phyloP scores from a whole-genome alignment of 345 rosid species.

The Murraya paniculata region DNA sequence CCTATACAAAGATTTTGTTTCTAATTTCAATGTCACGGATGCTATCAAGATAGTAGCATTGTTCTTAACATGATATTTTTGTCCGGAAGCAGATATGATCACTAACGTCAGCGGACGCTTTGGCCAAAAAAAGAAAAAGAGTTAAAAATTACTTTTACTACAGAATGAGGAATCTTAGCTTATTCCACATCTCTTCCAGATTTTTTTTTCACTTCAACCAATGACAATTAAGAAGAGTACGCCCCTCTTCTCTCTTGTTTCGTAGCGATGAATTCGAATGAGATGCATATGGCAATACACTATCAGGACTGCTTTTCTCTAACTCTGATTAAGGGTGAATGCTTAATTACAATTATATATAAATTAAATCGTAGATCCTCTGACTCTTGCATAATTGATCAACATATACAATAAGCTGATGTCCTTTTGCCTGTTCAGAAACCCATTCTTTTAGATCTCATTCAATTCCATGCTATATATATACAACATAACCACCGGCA shows the following conservation, averaged over 20 bases:
- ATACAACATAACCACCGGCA: neutral
- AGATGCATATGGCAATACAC: too few species aligned
- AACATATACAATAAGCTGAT: neutral
- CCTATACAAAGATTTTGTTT: neutral
- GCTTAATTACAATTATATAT: too few species aligned
- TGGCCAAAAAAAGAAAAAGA: too few species aligned
- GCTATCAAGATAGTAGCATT: constrained; percentile 6
- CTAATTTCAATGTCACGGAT: neutral
- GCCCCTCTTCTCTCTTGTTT: too few species aligned
- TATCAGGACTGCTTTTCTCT: too few species aligned
- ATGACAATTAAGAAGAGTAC: too few species aligned
- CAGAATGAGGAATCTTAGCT: too few species aligned
- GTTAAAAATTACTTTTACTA: too few species aligned
- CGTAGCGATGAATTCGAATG: too few species aligned
- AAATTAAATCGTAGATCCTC: neutral
- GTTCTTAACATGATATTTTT: neutral
- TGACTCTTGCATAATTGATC: neutral
- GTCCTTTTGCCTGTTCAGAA: neutral
- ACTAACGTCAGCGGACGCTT: neutral
- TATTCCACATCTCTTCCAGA: too few species aligned
- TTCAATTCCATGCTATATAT: constrained; percentile 2
- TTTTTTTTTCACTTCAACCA: too few species aligned
- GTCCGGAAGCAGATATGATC: neutral
- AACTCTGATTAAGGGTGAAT: too few species aligned
- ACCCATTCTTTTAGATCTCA: neutral